A percentile compares a stretch with the other conserved stretches of the same genome.
phyloP scores from a whole-genome alignment of 1,284 basidiomycete species.

The Crucibulum parvulum region DNA sequence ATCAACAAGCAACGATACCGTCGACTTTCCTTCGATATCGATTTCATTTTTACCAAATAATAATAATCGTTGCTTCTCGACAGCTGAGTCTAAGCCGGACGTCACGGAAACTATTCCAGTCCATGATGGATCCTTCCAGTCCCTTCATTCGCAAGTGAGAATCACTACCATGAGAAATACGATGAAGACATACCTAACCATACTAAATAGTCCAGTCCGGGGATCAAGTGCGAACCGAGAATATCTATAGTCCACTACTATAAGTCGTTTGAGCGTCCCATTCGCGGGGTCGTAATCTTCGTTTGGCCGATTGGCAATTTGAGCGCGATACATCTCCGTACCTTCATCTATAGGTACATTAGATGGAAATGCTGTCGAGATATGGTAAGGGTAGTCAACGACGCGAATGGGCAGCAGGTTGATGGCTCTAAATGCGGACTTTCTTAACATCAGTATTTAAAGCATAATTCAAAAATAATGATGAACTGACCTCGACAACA shows the following conservation, averaged over 20 bases:
- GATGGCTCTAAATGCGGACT: constrained; percentile 87
- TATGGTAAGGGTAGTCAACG: constrained; percentile 77
- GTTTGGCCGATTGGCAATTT: constrained; percentile 19
- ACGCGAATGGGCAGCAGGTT: constrained; percentile 76
- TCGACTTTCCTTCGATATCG: constrained; percentile 90
- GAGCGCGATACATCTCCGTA: constrained; percentile 11
- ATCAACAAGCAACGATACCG: constrained; percentile 85
- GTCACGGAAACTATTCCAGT: constrained; percentile 67
- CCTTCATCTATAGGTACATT: constrained; percentile 27
- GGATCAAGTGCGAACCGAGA: constrained; percentile 92
- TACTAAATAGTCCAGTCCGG: constrained; percentile 81
- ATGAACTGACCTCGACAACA: constrained; percentile 83
- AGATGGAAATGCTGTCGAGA: constrained; percentile 79
- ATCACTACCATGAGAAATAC: not conserved
- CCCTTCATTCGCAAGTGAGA: constrained; percentile 51
- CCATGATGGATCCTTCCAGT: constrained; percentile 93
- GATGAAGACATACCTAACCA: constrained; percentile 68
- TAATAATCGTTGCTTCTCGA: constrained; percentile 69
- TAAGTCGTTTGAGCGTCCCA: constrained; percentile 56
- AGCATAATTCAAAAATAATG: not conserved
- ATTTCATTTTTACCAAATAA: constrained; percentile 92
- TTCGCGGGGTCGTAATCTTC: constrained; percentile 31
- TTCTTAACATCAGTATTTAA: constrained; percentile 13
- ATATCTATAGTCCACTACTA: constrained; percentile 85
- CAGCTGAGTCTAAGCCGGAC: constrained; percentile 61